phyloP scores from a whole-genome alignment of 2,329 filamentous ascomycete species.

The Tetracladium maxilliforme region DNA sequence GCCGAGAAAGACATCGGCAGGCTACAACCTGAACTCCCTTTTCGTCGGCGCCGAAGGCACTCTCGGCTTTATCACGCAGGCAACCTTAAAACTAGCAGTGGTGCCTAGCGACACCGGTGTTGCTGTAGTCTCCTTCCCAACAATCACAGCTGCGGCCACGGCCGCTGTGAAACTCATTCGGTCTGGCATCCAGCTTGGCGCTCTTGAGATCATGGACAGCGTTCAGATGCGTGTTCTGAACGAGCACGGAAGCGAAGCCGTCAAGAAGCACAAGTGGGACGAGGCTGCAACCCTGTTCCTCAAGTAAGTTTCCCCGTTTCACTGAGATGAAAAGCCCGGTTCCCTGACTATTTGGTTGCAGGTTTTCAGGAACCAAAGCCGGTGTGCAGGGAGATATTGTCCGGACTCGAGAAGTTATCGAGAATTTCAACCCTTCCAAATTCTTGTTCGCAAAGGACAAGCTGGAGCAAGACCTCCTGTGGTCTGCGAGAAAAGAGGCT shows the following conservation, averaged over 20 bases:
- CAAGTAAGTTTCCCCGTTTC: slow-evolving; percentile 36
- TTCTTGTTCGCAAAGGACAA: slow-evolving; percentile 55
- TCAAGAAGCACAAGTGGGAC: slow-evolving; percentile 40
- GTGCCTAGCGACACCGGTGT: slow-evolving; percentile 50
- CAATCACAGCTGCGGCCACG: slow-evolving; percentile 43
- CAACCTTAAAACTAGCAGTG: slow-evolving; percentile 51
- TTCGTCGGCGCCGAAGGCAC: slow-evolving; percentile 62
- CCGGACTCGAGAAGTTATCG: slow-evolving; percentile 43
- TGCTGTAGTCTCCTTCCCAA: slow-evolving; percentile 45
- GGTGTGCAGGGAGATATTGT: slow-evolving; percentile 49
- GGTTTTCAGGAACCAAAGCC: slow-evolving; percentile 48
- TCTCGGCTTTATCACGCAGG: slow-evolving; percentile 55
- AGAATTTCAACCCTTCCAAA: slow-evolving; percentile 32
- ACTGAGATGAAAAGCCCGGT: neutral
- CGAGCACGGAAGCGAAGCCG: slow-evolving; percentile 40
- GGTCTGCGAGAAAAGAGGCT: slow-evolving; percentile 63
- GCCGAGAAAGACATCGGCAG: slow-evolving; percentile 54
- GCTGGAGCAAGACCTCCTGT: slow-evolving; percentile 54
- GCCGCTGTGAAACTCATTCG: slow-evolving; percentile 51
- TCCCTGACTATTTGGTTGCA: slow-evolving; percentile 11
- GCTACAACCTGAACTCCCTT: slow-evolving; percentile 55
- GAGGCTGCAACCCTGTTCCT: slow-evolving; percentile 61
- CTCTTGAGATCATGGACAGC: slow-evolving; percentile 49
- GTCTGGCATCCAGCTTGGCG: slow-evolving; percentile 50
- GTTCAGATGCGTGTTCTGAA: slow-evolving; percentile 57